Percentiles rank a stretch among this genome's conserved stretches.
Conservation (phyloP, 768 basidiomycete species). For the Punctularia strigosozonata region DNA sequence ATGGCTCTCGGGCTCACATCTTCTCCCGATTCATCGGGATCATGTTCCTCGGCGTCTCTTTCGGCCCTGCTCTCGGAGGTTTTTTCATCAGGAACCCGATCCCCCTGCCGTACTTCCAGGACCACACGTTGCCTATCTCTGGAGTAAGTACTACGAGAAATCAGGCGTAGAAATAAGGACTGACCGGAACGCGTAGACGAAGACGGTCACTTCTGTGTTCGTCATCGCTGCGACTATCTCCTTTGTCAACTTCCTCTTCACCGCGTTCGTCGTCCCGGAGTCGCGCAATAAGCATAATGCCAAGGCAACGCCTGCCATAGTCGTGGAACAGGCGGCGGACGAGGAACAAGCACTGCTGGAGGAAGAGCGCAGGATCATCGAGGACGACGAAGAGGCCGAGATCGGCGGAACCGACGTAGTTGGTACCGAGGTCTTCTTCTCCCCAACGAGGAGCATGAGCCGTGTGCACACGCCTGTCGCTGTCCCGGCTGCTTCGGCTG, state of each 20-base stretch:
- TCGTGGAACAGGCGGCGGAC: slow-evolving; percentile 19
- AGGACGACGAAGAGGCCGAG: no score
- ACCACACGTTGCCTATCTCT: no score
- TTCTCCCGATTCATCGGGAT: slow-evolving; percentile 57
- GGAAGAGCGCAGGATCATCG: no score
- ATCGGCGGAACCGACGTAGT: no score
- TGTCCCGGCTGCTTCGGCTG: no score
- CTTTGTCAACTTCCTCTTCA: slow-evolving; percentile 42
- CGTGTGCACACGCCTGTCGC: no score
- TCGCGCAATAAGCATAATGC: slow-evolving; percentile 32
- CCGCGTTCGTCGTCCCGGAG: slow-evolving; percentile 42
- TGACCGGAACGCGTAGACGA: no score
- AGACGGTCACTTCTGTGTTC: slow-evolving; percentile 40
- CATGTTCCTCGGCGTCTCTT: slow-evolving; percentile 63
- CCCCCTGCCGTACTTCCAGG: slow-evolving; percentile 15
- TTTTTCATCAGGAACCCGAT: slow-evolving; percentile 36
- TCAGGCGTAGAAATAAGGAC: no score
- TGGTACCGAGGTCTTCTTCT: no score
- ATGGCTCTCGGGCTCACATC: slow-evolving; percentile 61
- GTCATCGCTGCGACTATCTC: slow-evolving; percentile 35
- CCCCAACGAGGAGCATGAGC: no score
- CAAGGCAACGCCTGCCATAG: slow-evolving; percentile 29
- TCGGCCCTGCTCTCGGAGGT: slow-evolving; percentile 63
- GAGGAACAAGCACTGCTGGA: slow-evolving; percentile 6
- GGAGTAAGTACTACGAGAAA: no score